These are phyloP conservation scores for Xylaria sp. DNA, from an alignment of 495 filamentous ascomycete species.

Conservation along the genomic window DNA sequence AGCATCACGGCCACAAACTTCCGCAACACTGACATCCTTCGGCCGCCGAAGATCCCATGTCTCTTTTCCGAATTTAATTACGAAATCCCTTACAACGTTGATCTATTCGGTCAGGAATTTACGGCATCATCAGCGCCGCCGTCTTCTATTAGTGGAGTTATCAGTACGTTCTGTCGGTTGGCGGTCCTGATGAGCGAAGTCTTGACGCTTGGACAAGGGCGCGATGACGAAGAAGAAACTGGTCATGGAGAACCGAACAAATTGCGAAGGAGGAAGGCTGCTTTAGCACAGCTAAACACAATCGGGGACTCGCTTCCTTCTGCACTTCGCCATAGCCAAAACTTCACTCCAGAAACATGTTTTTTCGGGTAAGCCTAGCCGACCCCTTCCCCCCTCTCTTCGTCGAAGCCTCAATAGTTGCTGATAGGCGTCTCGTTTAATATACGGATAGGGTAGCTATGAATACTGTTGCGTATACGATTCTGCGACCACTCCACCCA, in stretches of 20 bases:
- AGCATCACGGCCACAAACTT: conserved; percentile 19
- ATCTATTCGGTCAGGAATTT: background rate
- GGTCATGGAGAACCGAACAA: background rate
- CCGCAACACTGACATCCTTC: background rate
- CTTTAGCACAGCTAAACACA: background rate
- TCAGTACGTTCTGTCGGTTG: conserved; percentile 1
- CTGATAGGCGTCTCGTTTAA: background rate
- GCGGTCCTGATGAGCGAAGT: conserved; percentile 19
- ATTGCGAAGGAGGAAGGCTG: background rate
- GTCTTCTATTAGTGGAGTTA: conserved; percentile 2
- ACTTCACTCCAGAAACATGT: conserved; percentile 26
- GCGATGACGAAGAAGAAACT: background rate
- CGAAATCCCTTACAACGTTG: background rate
- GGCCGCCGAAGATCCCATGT: background rate
- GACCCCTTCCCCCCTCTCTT: too few species aligned
- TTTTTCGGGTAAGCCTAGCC: conserved; percentile 15
- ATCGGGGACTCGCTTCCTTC: conserved; percentile 14
- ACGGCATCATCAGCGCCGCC: background rate
- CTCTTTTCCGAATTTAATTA: conserved; percentile 2
- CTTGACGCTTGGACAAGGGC: background rate
- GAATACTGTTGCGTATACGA: conserved; percentile 7
- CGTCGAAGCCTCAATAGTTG: background rate
- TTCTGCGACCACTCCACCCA: background rate
- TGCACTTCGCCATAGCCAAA: conserved; percentile 10
- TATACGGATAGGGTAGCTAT: conserved; percentile 1